Conservation (phyloP, 2,329 filamentous ascomycete species). For the Celoporthe dispersa region DNA sequence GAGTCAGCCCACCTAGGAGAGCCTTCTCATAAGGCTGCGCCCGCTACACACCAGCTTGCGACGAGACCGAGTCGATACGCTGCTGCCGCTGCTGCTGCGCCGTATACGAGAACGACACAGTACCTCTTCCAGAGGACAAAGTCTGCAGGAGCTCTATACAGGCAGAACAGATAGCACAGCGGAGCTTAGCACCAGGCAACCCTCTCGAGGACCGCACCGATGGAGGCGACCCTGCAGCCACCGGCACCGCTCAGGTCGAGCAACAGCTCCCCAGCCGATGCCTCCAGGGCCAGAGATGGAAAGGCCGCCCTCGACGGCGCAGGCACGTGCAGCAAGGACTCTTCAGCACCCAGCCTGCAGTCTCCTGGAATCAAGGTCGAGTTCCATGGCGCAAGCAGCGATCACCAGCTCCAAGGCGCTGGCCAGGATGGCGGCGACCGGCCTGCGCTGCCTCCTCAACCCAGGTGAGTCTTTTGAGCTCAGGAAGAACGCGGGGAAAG, state of each 20-base stretch:
- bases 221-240: constrained; percentile 16
- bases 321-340: constrained; percentile 7
- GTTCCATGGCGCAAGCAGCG: constrained; percentile 37
- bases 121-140: not conserved
- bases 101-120: not conserved
- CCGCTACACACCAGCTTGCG: not conserved
- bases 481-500: not conserved
- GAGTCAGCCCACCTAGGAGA: not conserved
- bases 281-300: not conserved
- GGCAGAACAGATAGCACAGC: not conserved
- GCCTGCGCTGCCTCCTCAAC: constrained; percentile 42
- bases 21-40: not conserved
- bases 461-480: constrained; percentile 45
- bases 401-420: not conserved
- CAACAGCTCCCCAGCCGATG: constrained; percentile 14
- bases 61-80: not conserved
- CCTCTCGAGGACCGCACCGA: not conserved
- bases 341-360: constrained; percentile 34
- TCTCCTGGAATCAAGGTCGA: constrained; percentile 47
- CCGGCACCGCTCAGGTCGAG: constrained; percentile 18
- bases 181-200: not conserved
- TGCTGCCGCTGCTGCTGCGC: not conserved
- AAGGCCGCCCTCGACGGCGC: not conserved
- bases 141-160: not conserved
- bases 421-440: constrained; percentile 33